Conservation (phyloP, 225 moss, liverwort and hornwort species). For the Pleurozium schreberi region DNA sequence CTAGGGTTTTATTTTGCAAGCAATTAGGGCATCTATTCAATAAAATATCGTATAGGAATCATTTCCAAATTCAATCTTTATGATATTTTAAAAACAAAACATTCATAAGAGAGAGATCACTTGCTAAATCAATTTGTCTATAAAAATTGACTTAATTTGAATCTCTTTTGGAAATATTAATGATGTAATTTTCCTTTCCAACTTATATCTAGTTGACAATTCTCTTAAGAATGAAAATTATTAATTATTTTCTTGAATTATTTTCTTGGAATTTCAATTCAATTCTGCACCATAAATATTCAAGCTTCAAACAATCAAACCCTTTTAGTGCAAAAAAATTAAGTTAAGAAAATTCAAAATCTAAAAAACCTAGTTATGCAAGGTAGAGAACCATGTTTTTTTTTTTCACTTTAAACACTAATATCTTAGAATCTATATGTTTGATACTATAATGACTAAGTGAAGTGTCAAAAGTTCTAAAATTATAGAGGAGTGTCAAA, state of each 20-base stretch:
- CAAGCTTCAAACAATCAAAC: neutral
- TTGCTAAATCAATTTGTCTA: neutral
- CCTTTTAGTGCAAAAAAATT: neutral
- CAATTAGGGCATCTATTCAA: neutral
- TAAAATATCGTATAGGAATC: accelerated
- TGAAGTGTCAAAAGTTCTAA: accelerated
- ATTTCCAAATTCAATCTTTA: neutral
- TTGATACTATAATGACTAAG: accelerated
- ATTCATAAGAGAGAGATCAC: neutral
- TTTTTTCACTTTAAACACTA: neutral
- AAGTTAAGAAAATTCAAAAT: neutral
- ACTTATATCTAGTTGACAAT: neutral
- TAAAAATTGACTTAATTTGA: neutral
- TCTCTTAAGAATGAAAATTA: neutral
- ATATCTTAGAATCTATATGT: neutral
- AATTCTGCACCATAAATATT: neutral
- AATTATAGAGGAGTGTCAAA: neutral
- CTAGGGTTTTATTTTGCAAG: accelerated
- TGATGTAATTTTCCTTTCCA: neutral
- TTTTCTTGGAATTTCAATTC: neutral
- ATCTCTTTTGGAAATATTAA: neutral
- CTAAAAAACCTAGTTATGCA: too few species aligned
- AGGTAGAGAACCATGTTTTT: neutral
- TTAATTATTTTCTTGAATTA: neutral
- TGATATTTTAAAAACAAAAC: neutral